Evolutionary conservation across 2,329 filamentous ascomycete species (phyloP), one percentile per base, ranked within the genome.

Genomic region (Metarhizium sp.): DNA sequence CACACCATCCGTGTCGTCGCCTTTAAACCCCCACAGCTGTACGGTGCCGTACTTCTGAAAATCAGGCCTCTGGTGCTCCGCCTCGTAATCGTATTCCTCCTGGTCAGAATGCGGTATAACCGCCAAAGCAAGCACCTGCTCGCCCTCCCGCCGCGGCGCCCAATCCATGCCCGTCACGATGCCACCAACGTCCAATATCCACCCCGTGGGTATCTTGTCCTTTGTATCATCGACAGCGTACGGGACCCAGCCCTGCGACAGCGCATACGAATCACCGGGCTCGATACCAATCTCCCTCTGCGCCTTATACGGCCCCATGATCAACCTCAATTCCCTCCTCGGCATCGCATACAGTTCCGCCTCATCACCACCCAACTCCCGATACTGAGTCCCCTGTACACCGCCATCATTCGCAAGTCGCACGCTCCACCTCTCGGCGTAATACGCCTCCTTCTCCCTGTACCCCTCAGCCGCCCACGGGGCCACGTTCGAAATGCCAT

Each of bases 101-200:
- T 81, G 78, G 54, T 82, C 79, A 0, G 70, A 66, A 55, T 77
- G 74, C 1, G 80, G 79, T 6, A 77, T 68, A 3, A 79, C 70
- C 1, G 78, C 75, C 34, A 83, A 62, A 2, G 79, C 79, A 8
- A 84, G 72, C 30, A 80, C 63, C 61, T 82, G 79, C 3, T 71
- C 64, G 6, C 66, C 61, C 18, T 68, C 63, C 2, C 67, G 60
- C 8, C 60, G 57, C 2, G 76, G 75, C 1, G 75, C 77, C 81
- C 81, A 84, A 50, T 73, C 75, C 65, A 83, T 75, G 30, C 74
- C 70, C 4, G 78, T 65, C 4, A 80, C 74, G 14, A 81, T 71
- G 51, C 80, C 80, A 11, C 78, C 79, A 0, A 75, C 71, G 56
- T 84, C 77, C 14, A 84, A 62, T 59, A 82, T 68, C 78, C 78